Conservation (phyloP, 495 filamentous ascomycete species). For the Tuber umbilicatum region DNA sequence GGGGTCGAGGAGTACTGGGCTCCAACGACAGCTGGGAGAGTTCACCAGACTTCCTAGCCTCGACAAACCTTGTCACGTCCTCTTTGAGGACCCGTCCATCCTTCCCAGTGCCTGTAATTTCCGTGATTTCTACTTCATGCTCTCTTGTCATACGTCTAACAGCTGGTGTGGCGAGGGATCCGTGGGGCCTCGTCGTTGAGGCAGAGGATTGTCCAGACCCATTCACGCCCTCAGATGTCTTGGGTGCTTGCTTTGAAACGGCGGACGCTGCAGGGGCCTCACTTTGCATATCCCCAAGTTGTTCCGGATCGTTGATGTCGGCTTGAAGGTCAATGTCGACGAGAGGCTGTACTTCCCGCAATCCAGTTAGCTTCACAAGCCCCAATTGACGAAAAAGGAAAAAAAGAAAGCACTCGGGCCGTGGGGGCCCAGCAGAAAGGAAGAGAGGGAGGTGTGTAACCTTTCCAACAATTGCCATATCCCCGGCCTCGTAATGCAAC, state of each 20-base stretch:
- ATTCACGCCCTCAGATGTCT: neutral
- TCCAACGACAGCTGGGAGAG: constrained; percentile 12
- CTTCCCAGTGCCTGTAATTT: constrained; percentile 78
- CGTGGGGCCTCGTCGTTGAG: constrained; percentile 48
- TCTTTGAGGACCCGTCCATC: constrained; percentile 90
- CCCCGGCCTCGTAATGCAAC: constrained; percentile 88
- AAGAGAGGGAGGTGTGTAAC: constrained; percentile 10
- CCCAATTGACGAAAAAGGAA: neutral
- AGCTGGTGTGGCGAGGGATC: constrained; percentile 79
- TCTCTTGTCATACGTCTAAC: constrained; percentile 82
- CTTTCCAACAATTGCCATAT: constrained; percentile 87
- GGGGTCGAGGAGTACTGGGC: constrained; percentile 17
- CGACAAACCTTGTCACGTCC: constrained; percentile 70
- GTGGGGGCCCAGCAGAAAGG: neutral
- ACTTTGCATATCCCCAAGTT: constrained; percentile 45
- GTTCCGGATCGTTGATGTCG: constrained; percentile 45
- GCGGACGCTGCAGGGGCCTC: constrained; percentile 36
- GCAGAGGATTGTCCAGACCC: constrained; percentile 28
- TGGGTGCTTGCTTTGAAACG: neutral
- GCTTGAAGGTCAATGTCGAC: constrained; percentile 68
- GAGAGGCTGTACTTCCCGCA: constrained; percentile 51
- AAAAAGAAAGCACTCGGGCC: neutral
- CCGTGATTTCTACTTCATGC: constrained; percentile 63
- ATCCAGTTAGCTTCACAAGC: constrained; percentile 16
- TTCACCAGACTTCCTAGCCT: constrained; percentile 34